Conservation (phyloP, 2,329 filamentous ascomycete genomes). For the Cylindrodendrum hubeiense region DNA sequence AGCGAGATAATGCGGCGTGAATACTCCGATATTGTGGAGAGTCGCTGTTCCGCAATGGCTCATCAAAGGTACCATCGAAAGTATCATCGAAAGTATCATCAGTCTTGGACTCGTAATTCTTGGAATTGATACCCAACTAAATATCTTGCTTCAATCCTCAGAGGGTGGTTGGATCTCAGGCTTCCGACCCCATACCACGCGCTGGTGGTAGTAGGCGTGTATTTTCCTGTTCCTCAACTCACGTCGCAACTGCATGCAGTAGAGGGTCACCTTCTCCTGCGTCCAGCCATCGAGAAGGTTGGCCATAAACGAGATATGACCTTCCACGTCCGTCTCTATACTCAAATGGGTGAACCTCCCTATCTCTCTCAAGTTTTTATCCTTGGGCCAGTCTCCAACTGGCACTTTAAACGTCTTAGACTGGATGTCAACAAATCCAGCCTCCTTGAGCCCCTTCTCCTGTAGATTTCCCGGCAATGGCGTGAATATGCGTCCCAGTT, state of each 20-base stretch:
- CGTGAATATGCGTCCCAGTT: slow-evolving; percentile 47
- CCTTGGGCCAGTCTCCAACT: slow-evolving; percentile 36
- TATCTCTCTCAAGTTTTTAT: slow-evolving; percentile 32
- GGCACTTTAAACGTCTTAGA: slow-evolving; percentile 38
- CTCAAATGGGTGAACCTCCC: slow-evolving; percentile 46
- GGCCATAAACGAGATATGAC: slow-evolving; percentile 48
- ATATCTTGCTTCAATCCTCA: background rate
- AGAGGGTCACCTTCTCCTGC: slow-evolving; percentile 47
- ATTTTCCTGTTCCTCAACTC: slow-evolving; percentile 43
- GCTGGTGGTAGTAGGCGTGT: slow-evolving; percentile 46
- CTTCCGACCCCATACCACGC: slow-evolving; percentile 43
- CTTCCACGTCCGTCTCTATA: slow-evolving; percentile 51
- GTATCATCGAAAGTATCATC: no score
- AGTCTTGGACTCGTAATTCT: no score
- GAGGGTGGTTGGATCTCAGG: background rate
- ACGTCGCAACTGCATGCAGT: slow-evolving; percentile 48
- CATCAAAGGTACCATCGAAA: no score
- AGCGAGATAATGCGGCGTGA: no score
- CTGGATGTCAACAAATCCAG: slow-evolving; percentile 37
- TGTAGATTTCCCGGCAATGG: slow-evolving; percentile 27
- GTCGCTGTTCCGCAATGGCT: no score
- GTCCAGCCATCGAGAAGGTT: slow-evolving; percentile 52
- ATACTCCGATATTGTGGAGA: no score
- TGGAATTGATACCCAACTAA: background rate
- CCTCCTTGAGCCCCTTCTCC: slow-evolving; percentile 33